These are phyloP conservation scores for Diddensiella santjacobensis DNA, from an alignment of 805 yeast species.

Conservation along the genomic window DNA sequence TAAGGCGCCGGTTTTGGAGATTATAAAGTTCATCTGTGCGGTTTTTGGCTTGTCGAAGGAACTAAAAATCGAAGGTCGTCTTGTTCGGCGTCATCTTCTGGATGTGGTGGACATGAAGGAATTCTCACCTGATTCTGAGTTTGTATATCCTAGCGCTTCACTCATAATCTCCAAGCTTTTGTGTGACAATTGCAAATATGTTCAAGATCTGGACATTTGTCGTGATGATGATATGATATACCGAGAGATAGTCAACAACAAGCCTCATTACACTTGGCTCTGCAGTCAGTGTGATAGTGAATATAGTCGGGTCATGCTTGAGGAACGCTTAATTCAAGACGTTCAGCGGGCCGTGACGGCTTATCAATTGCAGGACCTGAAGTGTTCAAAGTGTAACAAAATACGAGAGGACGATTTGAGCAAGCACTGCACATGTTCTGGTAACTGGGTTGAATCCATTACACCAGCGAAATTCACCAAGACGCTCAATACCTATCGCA, in stretches of 20 bases:
- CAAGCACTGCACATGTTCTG: slow-evolving; percentile 81
- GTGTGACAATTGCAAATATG: slow-evolving; percentile 75
- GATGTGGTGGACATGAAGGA: slow-evolving; percentile 76
- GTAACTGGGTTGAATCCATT: slow-evolving; percentile 67
- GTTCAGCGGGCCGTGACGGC: slow-evolving; percentile 51
- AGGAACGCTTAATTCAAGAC: slow-evolving; percentile 72
- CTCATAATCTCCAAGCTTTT: slow-evolving; percentile 62
- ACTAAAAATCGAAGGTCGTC: slow-evolving; percentile 66
- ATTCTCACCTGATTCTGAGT: slow-evolving; percentile 70
- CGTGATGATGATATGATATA: slow-evolving; percentile 48
- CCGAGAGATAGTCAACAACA: slow-evolving; percentile 20
- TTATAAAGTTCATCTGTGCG: slow-evolving; percentile 72
- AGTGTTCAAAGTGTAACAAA: slow-evolving; percentile 71
- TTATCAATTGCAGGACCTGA: slow-evolving; percentile 74
- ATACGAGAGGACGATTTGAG: slow-evolving; percentile 67
- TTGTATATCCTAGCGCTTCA: slow-evolving; percentile 70
- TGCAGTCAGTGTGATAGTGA: slow-evolving; percentile 65
- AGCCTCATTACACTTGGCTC: slow-evolving; percentile 39
- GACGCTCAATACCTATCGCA: slow-evolving; percentile 47
- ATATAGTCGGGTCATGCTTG: slow-evolving; percentile 65
- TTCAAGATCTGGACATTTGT: slow-evolving; percentile 79
- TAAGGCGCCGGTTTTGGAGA: slow-evolving; percentile 72
- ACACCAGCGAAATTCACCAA: slow-evolving; percentile 42
- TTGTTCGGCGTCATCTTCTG: slow-evolving; percentile 70
- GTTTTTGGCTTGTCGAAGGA: slow-evolving; percentile 63